Conservation (phyloP, 2,329 filamentous ascomycete genomes). For the Apiospora arundinis region DNA sequence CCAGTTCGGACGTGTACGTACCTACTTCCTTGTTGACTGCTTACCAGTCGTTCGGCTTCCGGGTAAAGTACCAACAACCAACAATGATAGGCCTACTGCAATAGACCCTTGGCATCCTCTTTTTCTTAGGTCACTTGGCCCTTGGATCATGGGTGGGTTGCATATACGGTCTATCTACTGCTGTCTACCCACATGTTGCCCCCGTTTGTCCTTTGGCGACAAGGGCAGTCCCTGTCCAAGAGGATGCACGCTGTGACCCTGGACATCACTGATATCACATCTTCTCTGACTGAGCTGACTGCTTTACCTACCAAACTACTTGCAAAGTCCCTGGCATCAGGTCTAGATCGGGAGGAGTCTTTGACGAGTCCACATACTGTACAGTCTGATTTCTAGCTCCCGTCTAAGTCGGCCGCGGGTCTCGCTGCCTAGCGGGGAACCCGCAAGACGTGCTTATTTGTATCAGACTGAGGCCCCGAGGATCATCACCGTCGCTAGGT, state of each 20-base stretch:
- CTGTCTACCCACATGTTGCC: background rate
- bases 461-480: background rate
- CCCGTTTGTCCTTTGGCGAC: background rate
- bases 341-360: background rate
- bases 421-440: background rate
- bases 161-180: background rate
- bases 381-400: background rate
- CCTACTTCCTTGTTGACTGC: background rate
- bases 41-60: background rate
- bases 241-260: conserved; percentile 12
- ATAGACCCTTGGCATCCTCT: background rate
- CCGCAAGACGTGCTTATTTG: no score
- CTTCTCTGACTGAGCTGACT: background rate
- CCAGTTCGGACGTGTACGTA: background rate
- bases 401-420: background rate
- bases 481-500: background rate
- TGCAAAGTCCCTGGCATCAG: background rate
- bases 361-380: background rate
- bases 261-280: background rate
- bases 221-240: background rate
- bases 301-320: background rate
- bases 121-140: background rate
- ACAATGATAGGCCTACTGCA: background rate
- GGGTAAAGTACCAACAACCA: conserved; percentile 6
- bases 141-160: background rate